Conservation (phyloP, 108 stramenopile species). For the Cylindrotheca fusiformis region DNA sequence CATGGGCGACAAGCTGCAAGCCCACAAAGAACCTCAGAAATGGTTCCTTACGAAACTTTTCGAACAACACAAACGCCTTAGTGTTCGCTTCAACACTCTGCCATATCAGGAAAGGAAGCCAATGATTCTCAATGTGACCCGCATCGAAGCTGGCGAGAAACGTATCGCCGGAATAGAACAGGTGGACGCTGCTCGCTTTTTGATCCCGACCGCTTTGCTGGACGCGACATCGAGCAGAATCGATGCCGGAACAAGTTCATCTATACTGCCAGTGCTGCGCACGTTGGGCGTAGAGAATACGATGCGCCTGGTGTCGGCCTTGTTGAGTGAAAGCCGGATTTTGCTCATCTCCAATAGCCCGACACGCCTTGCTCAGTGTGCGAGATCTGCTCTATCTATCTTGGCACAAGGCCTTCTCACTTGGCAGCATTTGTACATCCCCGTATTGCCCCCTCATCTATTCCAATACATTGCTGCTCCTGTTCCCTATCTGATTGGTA, state of each 20-base stretch:
- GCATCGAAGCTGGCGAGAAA: conserved; percentile 34
- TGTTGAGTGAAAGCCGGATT: conserved; percentile 77
- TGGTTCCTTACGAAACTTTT: conserved; percentile 35
- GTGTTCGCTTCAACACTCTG: conserved; percentile 17
- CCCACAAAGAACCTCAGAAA: conserved; percentile 34
- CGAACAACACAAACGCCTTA: conserved; percentile 42
- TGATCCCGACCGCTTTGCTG: conserved; percentile 51
- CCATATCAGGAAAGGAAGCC: conserved; percentile 36
- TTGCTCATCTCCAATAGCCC: conserved; percentile 61
- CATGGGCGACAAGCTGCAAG: conserved; percentile 14
- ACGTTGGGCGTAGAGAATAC: conserved; percentile 66
- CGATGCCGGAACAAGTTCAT: conserved; percentile 39
- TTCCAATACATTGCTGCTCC: conserved; percentile 59
- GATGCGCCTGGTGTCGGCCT: conserved; percentile 64
- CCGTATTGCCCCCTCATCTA: conserved; percentile 79
- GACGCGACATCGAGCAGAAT: conserved; percentile 1
- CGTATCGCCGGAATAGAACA: conserved; percentile 14
- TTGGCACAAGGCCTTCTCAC: conserved; percentile 71
- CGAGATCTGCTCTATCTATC: conserved; percentile 59
- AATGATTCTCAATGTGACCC: conserved; percentile 33
- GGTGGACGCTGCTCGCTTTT: conserved; percentile 41
- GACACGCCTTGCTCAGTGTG: conserved; percentile 71
- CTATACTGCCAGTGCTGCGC: conserved; percentile 76
- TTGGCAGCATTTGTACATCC: conserved; percentile 82
- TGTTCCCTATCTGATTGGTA: conserved; percentile 76